Conservation (phyloP, 352 stramenopile genomes). For the Phytophthora melonis region DNA sequence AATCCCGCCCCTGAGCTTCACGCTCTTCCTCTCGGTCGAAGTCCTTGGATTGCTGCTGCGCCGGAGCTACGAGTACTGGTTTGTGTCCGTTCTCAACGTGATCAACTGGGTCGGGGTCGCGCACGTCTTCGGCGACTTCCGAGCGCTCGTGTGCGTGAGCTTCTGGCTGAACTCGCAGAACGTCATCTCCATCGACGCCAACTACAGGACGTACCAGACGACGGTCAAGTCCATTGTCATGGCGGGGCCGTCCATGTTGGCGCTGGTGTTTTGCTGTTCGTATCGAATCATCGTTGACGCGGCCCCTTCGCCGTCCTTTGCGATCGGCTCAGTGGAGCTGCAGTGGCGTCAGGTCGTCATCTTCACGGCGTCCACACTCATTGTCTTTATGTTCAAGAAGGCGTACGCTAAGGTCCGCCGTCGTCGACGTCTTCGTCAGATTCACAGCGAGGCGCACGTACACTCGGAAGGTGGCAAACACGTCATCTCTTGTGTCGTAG, state of each 20-base stretch:
- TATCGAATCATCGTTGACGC: slow-evolving; percentile 30
- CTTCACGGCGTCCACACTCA: slow-evolving; percentile 33
- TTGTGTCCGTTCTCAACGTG: slow-evolving; percentile 39
- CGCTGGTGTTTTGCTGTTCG: slow-evolving; percentile 31
- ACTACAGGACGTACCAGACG: slow-evolving; percentile 37
- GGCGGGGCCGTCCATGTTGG: slow-evolving; percentile 35
- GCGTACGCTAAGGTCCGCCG: slow-evolving; percentile 9
- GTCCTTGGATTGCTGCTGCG: slow-evolving; percentile 24
- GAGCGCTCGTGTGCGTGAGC: slow-evolving; percentile 29
- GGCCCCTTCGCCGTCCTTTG: slow-evolving; percentile 4
- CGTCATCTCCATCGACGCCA: slow-evolving; percentile 42
- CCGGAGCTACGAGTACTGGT: slow-evolving; percentile 41
- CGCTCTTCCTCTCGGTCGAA: slow-evolving; percentile 39
- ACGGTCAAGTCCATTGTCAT: slow-evolving; percentile 35
- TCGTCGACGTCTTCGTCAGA: background rate
- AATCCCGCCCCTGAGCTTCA: slow-evolving; percentile 10
- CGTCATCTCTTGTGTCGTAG: slow-evolving; percentile 22
- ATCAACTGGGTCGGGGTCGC: slow-evolving; percentile 39
- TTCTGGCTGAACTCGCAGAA: slow-evolving; percentile 34
- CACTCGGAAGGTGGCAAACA: background rate
- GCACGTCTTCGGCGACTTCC: slow-evolving; percentile 34
- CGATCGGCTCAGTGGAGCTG: slow-evolving; percentile 17
- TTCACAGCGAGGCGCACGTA: background rate
- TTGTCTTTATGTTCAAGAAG: slow-evolving; percentile 36
- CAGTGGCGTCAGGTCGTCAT: slow-evolving; percentile 33